Evolutionary conservation across 2,329 filamentous ascomycete species (phyloP), one percentile per base, ranked within the genome.

Genomic region (Penicillium fuscoglaucum): DNA sequence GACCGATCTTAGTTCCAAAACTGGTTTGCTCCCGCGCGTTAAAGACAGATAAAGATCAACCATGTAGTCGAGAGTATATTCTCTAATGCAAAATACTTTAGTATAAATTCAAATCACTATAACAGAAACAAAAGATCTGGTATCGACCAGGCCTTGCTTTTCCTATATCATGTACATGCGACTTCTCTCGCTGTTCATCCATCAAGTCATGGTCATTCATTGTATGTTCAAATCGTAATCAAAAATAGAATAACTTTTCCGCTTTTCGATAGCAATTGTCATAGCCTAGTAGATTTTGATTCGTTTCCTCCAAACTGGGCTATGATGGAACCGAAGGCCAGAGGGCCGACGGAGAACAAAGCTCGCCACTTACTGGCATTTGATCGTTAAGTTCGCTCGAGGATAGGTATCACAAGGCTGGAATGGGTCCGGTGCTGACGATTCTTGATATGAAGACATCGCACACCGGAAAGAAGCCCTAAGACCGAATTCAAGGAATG

Each of bases 401-500:
- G 57, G 46, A 54, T 40, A 57, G 41, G 53, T 40, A 43, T 24
- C 49, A 43, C 58, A 52, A 57, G 43, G 35, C 49, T 54, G 50
- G 43, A 43, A 48, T 58, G 43, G n/a, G 50, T n/a, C 49, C 55
- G 33, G 39, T 37, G 19, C 4, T 21, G 15, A 39, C n/a, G n/a
- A 24, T 13, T n/a, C 19, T 47, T 47, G 24, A 47, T 29, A 7
- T 39, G 19, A n/a, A 52, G 33, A 46, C 15, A 52, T 17, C 33
- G 29, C 51, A 39, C 57, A 55, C 49, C 39, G 48, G 53, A 29
- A 35, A 29, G 33, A 33, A 44, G 40, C 13, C 26, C 15, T 53
- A 48, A 24, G 29, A 26, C 21, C 15, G 52, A 51, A 52, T 59
- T 80, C 84, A 92, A 69, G 83, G 82, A 76, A 97, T 90, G 77